A percentile compares a stretch with the other conserved stretches of the same genome.
Conservation (phyloP, 2,329 filamentous ascomycete species). For the Fusarium zealandicum region DNA sequence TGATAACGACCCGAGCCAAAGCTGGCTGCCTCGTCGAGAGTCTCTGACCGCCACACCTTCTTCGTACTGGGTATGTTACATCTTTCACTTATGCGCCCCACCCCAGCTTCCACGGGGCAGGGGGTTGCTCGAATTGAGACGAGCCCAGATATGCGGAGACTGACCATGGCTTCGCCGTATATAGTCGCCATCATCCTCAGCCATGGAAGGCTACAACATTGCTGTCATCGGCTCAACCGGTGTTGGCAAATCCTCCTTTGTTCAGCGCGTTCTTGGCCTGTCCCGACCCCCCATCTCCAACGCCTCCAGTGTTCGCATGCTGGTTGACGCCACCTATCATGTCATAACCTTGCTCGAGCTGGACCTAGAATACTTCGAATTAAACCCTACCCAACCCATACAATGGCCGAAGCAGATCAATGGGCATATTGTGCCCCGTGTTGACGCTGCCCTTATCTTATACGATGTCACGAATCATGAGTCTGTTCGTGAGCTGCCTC, state of each 20-base stretch:
- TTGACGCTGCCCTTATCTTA: conserved; percentile 84
- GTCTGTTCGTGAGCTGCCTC: conserved; percentile 76
- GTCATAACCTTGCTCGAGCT: conserved; percentile 70
- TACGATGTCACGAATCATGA: conserved; percentile 86
- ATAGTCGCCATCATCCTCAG: conserved; percentile 45
- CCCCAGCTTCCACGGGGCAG: conserved; percentile 34
- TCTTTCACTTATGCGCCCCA: conserved; percentile 35
- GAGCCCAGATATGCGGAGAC: conserved; percentile 30
- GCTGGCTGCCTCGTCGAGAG: conserved; percentile 57
- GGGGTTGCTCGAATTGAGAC: conserved; percentile 23
- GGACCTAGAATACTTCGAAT: conserved; percentile 70
- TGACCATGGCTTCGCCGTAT: conserved; percentile 36
- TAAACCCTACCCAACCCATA: conserved; percentile 63
- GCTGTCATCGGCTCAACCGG: conserved; percentile 71
- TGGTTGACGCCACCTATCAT: conserved; percentile 65
- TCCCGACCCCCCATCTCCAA: conserved; percentile 60
- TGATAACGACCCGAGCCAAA: conserved; percentile 42
- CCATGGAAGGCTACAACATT: conserved; percentile 69
- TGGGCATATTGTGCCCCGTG: conserved; percentile 73
- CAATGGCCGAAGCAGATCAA: conserved; percentile 73
- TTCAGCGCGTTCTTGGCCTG: conserved; percentile 68
- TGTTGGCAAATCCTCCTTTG: conserved; percentile 73
- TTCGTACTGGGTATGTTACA: conserved; percentile 49
- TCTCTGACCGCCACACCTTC: conserved; percentile 53
- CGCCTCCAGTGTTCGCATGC: conserved; percentile 63